A percentile compares a stretch with the other conserved stretches of the same genome.
phyloP scores from a whole-genome alignment of 2,329 filamentous ascomycete species.

The Orbilia blumenaviensis region DNA sequence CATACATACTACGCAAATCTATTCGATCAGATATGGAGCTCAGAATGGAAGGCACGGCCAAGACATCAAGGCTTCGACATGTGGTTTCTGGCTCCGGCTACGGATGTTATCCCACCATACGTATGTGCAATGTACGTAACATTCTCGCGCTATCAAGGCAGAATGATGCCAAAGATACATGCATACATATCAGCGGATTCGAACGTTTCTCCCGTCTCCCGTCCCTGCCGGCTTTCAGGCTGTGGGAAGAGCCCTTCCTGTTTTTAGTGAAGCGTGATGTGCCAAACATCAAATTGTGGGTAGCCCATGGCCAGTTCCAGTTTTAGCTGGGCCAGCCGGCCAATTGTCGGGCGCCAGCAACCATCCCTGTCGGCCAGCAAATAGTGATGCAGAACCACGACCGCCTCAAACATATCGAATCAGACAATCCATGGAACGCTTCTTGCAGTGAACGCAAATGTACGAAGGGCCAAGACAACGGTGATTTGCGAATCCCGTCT shows the following conservation, averaged over 20 bases:
- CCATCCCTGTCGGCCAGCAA: conserved; percentile 51
- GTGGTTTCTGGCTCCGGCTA: no score
- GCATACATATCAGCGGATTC: not conserved
- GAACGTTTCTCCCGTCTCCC: not conserved
- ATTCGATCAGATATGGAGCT: not conserved
- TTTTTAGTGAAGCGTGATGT: conserved; percentile 20
- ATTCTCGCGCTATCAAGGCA: conserved; percentile 11
- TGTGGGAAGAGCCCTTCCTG: conserved; percentile 18
- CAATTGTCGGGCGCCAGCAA: conserved; percentile 51
- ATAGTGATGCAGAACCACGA: conserved; percentile 52
- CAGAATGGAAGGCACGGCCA: not conserved
- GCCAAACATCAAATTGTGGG: not conserved
- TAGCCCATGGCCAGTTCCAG: not conserved
- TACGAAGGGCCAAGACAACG: conserved; percentile 20
- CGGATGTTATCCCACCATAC: not conserved
- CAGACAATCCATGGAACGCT: conserved; percentile 32
- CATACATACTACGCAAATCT: no score
- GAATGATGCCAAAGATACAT: conserved; percentile 16
- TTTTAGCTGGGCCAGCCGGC: no score
- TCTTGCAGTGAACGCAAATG: conserved; percentile 18
- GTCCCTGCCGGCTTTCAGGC: conserved; percentile 23
- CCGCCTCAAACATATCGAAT: conserved; percentile 43
- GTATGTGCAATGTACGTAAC: no score
- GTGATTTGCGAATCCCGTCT: conserved; percentile 20
- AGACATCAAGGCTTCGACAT: not conserved